A percentile compares a stretch with the other conserved stretches of the same genome.
phyloP scores from a whole-genome alignment of 179 eudicot species.

The Nepenthes alata region DNA sequence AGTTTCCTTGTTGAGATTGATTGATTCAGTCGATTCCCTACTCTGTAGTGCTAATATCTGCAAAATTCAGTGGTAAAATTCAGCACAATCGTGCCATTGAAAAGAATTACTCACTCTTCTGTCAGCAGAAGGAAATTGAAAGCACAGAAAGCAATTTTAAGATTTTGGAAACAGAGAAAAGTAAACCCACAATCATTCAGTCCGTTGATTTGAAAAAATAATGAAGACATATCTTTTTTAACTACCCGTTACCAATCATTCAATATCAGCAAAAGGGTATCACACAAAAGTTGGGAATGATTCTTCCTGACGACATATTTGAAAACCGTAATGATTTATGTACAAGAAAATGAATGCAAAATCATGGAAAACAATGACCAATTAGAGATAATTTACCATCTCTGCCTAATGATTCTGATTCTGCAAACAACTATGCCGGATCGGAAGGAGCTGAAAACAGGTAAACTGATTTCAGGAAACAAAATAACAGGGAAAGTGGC shows the following conservation, averaged over 20 bases:
- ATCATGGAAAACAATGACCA: background rate
- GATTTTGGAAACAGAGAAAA: background rate
- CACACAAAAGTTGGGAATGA: background rate
- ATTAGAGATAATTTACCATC: background rate
- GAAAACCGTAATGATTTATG: background rate
- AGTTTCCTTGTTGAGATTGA: conserved; percentile 83
- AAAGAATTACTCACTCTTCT: background rate
- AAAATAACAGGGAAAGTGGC: too few species aligned
- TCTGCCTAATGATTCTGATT: background rate
- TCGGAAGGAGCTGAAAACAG: background rate
- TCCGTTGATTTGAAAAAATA: background rate
- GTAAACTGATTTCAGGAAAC: background rate
- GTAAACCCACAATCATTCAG: background rate
- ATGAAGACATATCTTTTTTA: background rate
- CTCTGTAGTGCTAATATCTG: conserved; percentile 56
- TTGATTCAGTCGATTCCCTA: conserved; percentile 69
- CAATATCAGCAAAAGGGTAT: background rate
- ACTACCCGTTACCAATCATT: background rate
- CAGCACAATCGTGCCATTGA: background rate
- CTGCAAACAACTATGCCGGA: too few species aligned
- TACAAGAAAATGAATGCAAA: background rate
- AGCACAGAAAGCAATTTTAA: background rate
- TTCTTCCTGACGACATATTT: background rate
- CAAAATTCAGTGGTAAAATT: conserved; percentile 5
- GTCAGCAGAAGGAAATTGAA: background rate